These are phyloP conservation scores for Patellifolia procumbens DNA, from an alignment of 179 eudicot genomes.

Conservation along the genomic window DNA sequence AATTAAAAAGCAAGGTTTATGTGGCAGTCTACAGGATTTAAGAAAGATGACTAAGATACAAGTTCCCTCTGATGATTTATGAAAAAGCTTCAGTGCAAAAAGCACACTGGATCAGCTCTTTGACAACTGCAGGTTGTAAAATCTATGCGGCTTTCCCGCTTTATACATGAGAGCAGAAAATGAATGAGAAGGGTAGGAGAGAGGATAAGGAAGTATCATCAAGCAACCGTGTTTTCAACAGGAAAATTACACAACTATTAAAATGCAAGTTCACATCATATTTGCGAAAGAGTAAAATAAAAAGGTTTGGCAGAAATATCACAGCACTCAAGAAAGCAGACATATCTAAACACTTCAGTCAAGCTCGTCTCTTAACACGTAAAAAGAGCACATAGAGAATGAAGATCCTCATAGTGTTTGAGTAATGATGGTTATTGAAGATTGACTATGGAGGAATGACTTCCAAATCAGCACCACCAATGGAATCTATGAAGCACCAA, in stretches of 20 bases:
- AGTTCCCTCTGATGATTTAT: too few relatives aligned
- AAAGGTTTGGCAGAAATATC: too few relatives aligned
- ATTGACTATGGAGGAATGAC: too few relatives aligned
- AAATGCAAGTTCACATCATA: too few relatives aligned
- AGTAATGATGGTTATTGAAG: neutral
- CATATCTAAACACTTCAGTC: neutral
- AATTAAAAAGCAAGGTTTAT: neutral
- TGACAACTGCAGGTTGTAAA: neutral
- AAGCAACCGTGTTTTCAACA: neutral
- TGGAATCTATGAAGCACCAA: too few relatives aligned
- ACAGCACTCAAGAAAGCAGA: too few relatives aligned
- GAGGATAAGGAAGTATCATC: neutral
- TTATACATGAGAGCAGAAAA: neutral
- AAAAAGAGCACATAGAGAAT: neutral
- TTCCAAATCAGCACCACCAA: neutral
- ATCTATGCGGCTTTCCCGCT: neutral
- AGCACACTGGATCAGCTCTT: neutral
- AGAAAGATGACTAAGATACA: too few relatives aligned
- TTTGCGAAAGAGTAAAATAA: too few relatives aligned
- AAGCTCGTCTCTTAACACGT: neutral
- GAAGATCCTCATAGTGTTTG: neutral
- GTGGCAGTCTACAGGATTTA: neutral
- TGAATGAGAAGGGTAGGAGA: neutral
- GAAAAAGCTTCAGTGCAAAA: neutral
- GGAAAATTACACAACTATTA: too few relatives aligned